A percentile compares a stretch with the other conserved stretches of the same genome.
These are phyloP conservation scores for Parastagonospora avenae DNA, from an alignment of 2,329 filamentous ascomycete genomes.

Conservation along the genomic window DNA sequence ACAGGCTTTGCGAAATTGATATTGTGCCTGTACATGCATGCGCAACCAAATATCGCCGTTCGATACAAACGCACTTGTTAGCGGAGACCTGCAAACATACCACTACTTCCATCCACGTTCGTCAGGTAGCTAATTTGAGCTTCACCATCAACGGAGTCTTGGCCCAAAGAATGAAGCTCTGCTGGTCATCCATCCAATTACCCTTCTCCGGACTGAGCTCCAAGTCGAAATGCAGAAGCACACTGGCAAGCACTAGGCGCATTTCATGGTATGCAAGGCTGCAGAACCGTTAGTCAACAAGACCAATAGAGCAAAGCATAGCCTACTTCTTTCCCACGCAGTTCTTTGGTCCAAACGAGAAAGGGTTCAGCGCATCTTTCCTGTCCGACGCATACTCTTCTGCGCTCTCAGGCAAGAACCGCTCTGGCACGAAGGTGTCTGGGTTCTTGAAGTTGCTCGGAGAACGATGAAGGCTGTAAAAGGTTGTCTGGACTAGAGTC, in stretches of 20 bases:
- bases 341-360: constrained; percentile 33
- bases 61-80: too few relatives aligned
- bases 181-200: constrained; percentile 8
- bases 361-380: constrained; percentile 28
- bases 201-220: constrained; percentile 12
- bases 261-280: constrained; percentile 43
- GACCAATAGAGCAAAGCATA: not conserved
- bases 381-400: constrained; percentile 27
- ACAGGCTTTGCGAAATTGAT: too few relatives aligned
- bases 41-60: too few relatives aligned
- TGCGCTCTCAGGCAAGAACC: constrained; percentile 38
- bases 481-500: constrained; percentile 9
- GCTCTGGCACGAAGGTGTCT: constrained; percentile 36
- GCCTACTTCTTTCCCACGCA: constrained; percentile 45
- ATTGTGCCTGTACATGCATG: too few relatives aligned
- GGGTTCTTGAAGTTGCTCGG: constrained; percentile 31
- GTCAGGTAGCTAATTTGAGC: constrained; percentile 2
- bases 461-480: constrained; percentile 28
- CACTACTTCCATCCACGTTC: not conserved
- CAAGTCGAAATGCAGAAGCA: constrained; percentile 35
- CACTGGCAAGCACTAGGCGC: constrained; percentile 28
- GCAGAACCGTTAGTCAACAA: not conserved
- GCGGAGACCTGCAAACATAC: too few relatives aligned
- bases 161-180: constrained; percentile 15
- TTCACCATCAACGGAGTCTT: constrained; percentile 19